phyloP scores from a whole-genome alignment of 768 basidiomycete genomes.

The Ramaria sp. region DNA sequence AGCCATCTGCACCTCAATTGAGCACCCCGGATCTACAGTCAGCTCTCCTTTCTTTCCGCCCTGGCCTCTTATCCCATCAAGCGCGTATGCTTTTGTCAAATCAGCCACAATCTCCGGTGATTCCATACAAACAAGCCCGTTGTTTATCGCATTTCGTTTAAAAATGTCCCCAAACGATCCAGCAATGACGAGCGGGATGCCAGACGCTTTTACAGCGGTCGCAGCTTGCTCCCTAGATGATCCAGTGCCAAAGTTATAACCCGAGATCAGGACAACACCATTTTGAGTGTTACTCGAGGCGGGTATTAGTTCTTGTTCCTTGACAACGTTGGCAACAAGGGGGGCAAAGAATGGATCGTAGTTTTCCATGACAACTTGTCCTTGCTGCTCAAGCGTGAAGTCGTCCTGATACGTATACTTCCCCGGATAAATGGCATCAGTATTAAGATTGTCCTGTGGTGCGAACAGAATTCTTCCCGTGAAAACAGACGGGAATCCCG shows the following conservation, averaged over 20 bases:
- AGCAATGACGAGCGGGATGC: conserved; percentile 88
- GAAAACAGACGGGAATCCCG: conserved; percentile 78
- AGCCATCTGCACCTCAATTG: conserved; percentile 54
- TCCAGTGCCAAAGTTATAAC: conserved; percentile 98
- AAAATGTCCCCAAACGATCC: conserved; percentile 99
- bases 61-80: conserved; percentile 61
- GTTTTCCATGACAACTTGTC: conserved; percentile 98
- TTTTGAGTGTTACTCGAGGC: conserved; percentile 25
- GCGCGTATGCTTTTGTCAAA: conserved; percentile 64
- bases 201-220: conserved; percentile 90
- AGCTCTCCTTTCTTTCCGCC: conserved; percentile 73
- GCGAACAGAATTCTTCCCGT: conserved; percentile 81
- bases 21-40: conserved; percentile 67
- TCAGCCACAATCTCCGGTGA: conserved; percentile 82
- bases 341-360: conserved; percentile 84
- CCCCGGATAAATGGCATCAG: conserved; percentile 96
- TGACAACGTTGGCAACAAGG: conserved; percentile 45
- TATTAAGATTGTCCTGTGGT: conserved; percentile 96
- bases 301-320: conserved; percentile 12
- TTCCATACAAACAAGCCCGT: conserved; percentile 92
- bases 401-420: conserved; percentile 99
- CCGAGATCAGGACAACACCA: conserved; percentile 78
- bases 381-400: conserved; percentile 89
- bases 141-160: conserved; percentile 98
- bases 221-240: conserved; percentile 98